Percentiles rank a stretch among this genome's conserved stretches.
Conservation (phyloP, 768 basidiomycete genomes). For the Psilocybe azurescens region DNA sequence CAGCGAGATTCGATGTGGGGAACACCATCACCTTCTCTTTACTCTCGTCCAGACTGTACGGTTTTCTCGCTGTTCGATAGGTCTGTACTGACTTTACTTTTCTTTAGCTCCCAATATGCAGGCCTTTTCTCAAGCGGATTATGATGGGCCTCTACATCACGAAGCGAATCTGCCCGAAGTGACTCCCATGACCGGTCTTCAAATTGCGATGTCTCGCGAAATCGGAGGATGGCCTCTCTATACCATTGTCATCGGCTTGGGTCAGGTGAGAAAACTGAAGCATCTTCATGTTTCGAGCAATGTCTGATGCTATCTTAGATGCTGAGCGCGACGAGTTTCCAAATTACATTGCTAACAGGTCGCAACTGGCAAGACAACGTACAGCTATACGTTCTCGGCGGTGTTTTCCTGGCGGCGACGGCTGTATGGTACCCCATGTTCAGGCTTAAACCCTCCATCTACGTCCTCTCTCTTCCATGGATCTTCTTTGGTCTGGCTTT, state of each 20-base stretch:
- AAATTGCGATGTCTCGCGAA: constrained; percentile 83
- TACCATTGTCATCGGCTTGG: constrained; percentile 85
- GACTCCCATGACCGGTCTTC: constrained; percentile 81
- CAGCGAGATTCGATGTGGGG: constrained; percentile 86
- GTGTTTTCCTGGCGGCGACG: constrained; percentile 85
- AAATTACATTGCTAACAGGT: constrained; percentile 89
- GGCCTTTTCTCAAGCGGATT: constrained; percentile 47
- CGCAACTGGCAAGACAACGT: constrained; percentile 81
- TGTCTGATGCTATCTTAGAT: constrained; percentile 49
- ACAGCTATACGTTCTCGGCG: constrained; percentile 90
- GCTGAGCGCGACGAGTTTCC: constrained; percentile 92
- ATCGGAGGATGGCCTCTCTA: constrained; percentile 90
- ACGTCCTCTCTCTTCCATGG: constrained; percentile 88
- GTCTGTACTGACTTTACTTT: constrained; percentile 6
- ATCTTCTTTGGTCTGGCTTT: constrained; percentile 90
- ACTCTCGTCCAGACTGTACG: constrained; percentile 81
- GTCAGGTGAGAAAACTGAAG: constrained; percentile 57
- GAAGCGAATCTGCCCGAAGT: constrained; percentile 61
- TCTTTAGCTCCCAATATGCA: constrained; percentile 56
- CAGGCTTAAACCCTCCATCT: constrained; percentile 86
- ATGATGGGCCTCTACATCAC: constrained; percentile 49
- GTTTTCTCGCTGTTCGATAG: constrained; percentile 7
- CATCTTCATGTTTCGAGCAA: not conserved
- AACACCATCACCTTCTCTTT: constrained; percentile 65
- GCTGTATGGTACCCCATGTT: constrained; percentile 91